phyloP scores from a whole-genome alignment of 352 stramenopile genomes.

The Detonula confervacea region DNA sequence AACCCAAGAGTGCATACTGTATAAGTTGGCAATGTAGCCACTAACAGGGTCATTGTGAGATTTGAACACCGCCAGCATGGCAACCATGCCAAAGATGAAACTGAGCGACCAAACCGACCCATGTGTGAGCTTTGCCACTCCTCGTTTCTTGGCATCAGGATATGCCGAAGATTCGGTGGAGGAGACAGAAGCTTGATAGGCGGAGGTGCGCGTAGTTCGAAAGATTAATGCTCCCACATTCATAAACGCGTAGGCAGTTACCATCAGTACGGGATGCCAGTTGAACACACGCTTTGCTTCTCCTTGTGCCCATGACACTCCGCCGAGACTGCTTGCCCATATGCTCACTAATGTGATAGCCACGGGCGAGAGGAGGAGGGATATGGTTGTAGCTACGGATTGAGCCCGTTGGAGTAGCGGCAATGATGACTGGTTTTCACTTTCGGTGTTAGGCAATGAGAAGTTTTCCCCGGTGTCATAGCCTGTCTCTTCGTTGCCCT shows the following conservation, averaged over 20 bases:
- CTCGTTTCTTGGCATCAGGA: conserved; percentile 12
- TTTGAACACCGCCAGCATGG: conserved; percentile 69
- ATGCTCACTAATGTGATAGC: conserved; percentile 51
- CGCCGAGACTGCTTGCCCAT: conserved; percentile 51
- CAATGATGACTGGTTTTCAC: conserved; percentile 1
- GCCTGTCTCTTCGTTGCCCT: conserved; percentile 6
- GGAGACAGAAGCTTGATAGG: conserved; percentile 40
- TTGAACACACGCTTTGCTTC: conserved; percentile 74
- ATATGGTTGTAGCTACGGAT: conserved; percentile 27
- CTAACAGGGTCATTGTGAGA: conserved; percentile 72
- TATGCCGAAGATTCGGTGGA: conserved; percentile 24
- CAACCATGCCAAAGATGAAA: conserved; percentile 60
- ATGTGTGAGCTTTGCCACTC: conserved; percentile 57
- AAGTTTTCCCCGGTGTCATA: conserved; percentile 19
- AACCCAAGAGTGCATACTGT: conserved; percentile 77
- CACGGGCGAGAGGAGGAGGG: conserved; percentile 39
- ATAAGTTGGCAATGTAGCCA: conserved; percentile 81
- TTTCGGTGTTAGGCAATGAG: background rate
- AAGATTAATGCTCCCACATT: conserved; percentile 54
- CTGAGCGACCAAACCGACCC: conserved; percentile 57
- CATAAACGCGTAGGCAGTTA: conserved; percentile 61
- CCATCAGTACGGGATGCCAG: conserved; percentile 81
- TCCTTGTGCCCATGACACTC: conserved; percentile 58
- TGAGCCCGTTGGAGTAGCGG: conserved; percentile 35
- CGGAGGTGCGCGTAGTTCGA: conserved; percentile 41